A percentile compares a stretch with the other conserved stretches of the same genome.
Conservation (phyloP, 1,284 basidiomycete genomes). For the Moesziomyces parantarcticus region DNA sequence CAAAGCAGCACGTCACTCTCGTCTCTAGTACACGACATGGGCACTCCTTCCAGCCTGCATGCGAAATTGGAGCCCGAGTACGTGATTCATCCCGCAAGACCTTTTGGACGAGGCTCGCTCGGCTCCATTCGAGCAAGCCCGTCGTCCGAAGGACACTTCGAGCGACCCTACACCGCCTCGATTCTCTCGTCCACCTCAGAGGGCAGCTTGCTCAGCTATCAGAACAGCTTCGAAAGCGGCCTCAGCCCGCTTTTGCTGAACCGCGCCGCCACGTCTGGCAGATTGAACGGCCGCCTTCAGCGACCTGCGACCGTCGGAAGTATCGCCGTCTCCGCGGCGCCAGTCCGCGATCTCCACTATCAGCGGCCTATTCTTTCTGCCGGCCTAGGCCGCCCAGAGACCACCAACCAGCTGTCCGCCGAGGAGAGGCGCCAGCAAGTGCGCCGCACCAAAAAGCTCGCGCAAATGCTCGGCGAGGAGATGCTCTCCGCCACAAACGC, state of each 20-base stretch:
- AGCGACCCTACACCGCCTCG: slow-evolving; percentile 40
- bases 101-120: slow-evolving; percentile 7
- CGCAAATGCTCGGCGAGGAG: slow-evolving; percentile 53
- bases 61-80: slow-evolving; percentile 10
- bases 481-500: slow-evolving; percentile 31
- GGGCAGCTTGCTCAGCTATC: slow-evolving; percentile 32
- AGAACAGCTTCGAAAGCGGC: slow-evolving; percentile 43
- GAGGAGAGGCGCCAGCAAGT: slow-evolving; percentile 49
- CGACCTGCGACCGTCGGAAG: slow-evolving; percentile 19
- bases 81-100: slow-evolving; percentile 11
- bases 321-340: slow-evolving; percentile 2
- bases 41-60: slow-evolving; percentile 1
- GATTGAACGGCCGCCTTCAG: slow-evolving; percentile 1
- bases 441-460: slow-evolving; percentile 51
- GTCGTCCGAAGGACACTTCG: slow-evolving; percentile 14
- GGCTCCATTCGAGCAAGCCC: slow-evolving; percentile 7
- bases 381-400: slow-evolving; percentile 18
- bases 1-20: slow-evolving; percentile 11
- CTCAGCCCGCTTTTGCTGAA: slow-evolving; percentile 31
- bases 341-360: slow-evolving; percentile 2
- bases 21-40: slow-evolving; percentile 2
- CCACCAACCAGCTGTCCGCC: slow-evolving; percentile 37
- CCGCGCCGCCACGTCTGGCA: slow-evolving; percentile 2
- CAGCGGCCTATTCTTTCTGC: slow-evolving; percentile 1
- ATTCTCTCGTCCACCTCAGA: slow-evolving; percentile 33